phyloP scores from a whole-genome alignment of 495 filamentous ascomycete genomes.

The Geopyxis carbonaria region DNA sequence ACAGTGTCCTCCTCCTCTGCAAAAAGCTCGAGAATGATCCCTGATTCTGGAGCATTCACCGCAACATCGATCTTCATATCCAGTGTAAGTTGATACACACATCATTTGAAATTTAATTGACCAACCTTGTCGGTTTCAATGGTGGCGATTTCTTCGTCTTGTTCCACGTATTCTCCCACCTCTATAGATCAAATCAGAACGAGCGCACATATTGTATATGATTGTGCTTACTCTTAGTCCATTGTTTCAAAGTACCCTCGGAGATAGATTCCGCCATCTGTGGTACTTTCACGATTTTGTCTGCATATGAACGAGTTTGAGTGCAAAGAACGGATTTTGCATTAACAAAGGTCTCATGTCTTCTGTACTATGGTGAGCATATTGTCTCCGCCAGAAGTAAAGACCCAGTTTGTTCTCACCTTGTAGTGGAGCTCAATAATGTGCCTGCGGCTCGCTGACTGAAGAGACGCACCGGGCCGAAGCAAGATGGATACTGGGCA shows the following conservation, averaged over 20 bases:
- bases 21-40: slow-evolving; percentile 74
- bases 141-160: slow-evolving; percentile 94
- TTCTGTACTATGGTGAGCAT: too few relatives aligned
- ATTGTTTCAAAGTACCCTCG: slow-evolving; percentile 93
- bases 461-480: too few relatives aligned
- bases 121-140: slow-evolving; percentile 99
- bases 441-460: too few relatives aligned
- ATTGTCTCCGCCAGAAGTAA: too few relatives aligned
- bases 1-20: slow-evolving; percentile 94
- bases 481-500: too few relatives aligned
- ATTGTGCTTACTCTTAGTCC: slow-evolving; percentile 52
- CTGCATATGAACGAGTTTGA: slow-evolving; percentile 28
- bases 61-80: slow-evolving; percentile 71
- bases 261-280: slow-evolving; percentile 98
- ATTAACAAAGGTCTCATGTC: slow-evolving; percentile 14
- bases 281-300: slow-evolving; percentile 79
- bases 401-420: too few relatives aligned
- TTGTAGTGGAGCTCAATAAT: too few relatives aligned
- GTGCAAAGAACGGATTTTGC: slow-evolving; percentile 15
- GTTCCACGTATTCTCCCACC: slow-evolving; percentile 84
- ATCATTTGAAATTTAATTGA: too few relatives aligned
- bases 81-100: neutral
- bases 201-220: slow-evolving; percentile 1
- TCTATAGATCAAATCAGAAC: slow-evolving; percentile 30
- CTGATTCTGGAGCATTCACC: slow-evolving; percentile 84